A percentile compares a stretch with the other conserved stretches of the same genome.
Conservation (phyloP, 2,329 filamentous ascomycete species). For the Pestalotiopsis sp. region DNA sequence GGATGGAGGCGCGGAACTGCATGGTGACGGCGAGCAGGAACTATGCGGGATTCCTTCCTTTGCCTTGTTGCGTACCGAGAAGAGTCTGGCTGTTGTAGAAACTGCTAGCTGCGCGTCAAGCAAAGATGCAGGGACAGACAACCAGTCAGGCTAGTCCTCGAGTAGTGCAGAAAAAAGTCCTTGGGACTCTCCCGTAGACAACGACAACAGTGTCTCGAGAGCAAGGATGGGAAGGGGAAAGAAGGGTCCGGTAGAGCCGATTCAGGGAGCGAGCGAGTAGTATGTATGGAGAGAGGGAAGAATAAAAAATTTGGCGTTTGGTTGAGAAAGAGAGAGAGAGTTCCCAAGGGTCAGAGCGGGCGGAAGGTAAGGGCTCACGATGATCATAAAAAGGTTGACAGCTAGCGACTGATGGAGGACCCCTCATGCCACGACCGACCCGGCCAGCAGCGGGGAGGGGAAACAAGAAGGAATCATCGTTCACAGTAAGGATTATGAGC, state of each 20-base stretch:
- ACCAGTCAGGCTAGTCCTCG: background rate
- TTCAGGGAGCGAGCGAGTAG: background rate
- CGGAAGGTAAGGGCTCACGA: constrained; percentile 7
- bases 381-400: constrained; percentile 2
- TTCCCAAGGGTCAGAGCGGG: background rate
- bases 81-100: background rate
- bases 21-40: background rate
- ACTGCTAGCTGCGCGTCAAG: background rate
- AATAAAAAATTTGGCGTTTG: background rate
- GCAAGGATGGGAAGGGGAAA: background rate
- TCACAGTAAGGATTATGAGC: background rate
- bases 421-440: constrained; percentile 1
- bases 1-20: constrained; percentile 5
- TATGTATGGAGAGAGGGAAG: background rate
- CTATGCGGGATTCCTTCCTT: background rate
- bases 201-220: background rate
- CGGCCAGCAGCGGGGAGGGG: background rate
- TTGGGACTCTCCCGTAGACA: background rate
- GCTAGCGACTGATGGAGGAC: background rate
- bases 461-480: background rate
- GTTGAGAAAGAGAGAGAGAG: background rate
- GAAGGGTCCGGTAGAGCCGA: background rate
- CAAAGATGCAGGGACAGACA: no score
- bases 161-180: background rate
- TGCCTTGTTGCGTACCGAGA: background rate